Percentiles rank a stretch among this genome's conserved stretches.
phyloP scores from a whole-genome alignment of 2,329 filamentous ascomycete genomes.

The Fusarium cicatricum region DNA sequence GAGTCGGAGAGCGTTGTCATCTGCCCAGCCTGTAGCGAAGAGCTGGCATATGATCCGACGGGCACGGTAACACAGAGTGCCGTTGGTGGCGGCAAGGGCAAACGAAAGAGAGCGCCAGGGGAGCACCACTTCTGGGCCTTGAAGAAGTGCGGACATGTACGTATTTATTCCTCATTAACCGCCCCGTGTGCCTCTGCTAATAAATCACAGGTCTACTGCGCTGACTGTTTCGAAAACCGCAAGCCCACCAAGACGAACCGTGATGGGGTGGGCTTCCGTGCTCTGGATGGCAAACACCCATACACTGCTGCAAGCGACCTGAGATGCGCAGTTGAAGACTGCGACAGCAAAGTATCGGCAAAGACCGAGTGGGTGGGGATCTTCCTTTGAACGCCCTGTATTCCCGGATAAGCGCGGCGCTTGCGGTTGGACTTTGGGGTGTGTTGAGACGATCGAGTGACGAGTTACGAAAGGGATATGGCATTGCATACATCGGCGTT shows the following conservation, averaged over 20 bases:
- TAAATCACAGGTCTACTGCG: constrained; percentile 66
- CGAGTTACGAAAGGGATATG: constrained; percentile 23
- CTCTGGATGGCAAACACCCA: constrained; percentile 41
- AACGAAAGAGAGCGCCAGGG: constrained; percentile 58
- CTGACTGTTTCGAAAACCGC: constrained; percentile 67
- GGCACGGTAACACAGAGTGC: constrained; percentile 40
- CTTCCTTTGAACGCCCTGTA: constrained; percentile 57
- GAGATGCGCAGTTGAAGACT: constrained; percentile 65
- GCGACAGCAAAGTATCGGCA: constrained; percentile 59
- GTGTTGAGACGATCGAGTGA: constrained; percentile 18
- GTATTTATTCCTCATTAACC: constrained; percentile 27
- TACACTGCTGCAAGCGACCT: constrained; percentile 46
- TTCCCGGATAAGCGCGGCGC: not conserved
- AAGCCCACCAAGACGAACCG: constrained; percentile 48
- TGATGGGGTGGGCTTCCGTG: constrained; percentile 51
- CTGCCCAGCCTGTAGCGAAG: constrained; percentile 86
- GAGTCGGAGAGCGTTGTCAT: constrained; percentile 76
- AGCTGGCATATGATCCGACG: constrained; percentile 77
- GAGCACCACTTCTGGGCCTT: constrained; percentile 94
- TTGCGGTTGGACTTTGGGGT: constrained; percentile 1
- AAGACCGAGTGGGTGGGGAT: constrained; percentile 70
- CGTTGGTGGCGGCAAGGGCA: constrained; percentile 42
- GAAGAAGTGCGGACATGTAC: constrained; percentile 90
- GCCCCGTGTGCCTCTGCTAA: constrained; percentile 1
- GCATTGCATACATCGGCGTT: constrained; percentile 34